These are phyloP conservation scores for Diutina pseudorugosa DNA, from an alignment of 1,139 yeast species.

Conservation along the genomic window DNA sequence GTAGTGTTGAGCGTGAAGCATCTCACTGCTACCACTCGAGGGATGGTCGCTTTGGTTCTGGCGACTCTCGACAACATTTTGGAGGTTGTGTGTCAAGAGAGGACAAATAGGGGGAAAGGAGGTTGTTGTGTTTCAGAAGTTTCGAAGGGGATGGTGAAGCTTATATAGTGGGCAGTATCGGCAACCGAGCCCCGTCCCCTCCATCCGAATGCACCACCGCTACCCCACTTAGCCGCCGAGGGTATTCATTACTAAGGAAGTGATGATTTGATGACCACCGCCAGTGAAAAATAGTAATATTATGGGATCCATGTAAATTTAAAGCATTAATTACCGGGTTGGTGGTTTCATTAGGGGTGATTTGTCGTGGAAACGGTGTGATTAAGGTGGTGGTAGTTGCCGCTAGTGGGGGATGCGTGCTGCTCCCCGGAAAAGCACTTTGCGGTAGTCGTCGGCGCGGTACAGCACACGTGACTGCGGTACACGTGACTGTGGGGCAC, in stretches of 20 bases:
- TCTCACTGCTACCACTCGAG: constrained; percentile 5
- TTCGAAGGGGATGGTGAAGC: too few relatives aligned
- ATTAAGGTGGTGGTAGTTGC: too few relatives aligned
- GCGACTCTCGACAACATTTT: constrained; percentile 1
- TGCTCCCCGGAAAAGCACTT: not conserved
- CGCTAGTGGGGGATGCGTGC: not conserved
- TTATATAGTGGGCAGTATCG: not conserved
- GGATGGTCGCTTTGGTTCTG: constrained; percentile 4
- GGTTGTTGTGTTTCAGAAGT: not conserved
- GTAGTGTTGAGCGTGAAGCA: constrained; percentile 20
- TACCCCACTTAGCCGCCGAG: not conserved
- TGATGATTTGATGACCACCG: not conserved
- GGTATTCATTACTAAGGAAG: not conserved
- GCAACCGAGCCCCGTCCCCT: not conserved
- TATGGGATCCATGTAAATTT: too few relatives aligned
- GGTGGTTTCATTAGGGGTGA: too few relatives aligned
- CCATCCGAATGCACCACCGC: not conserved
- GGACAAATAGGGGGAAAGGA: too few relatives aligned
- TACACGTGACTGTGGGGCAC: not conserved
- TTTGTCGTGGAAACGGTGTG: too few relatives aligned
- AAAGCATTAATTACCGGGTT: too few relatives aligned
- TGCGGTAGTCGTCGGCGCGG: too few relatives aligned
- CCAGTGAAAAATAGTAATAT: not conserved
- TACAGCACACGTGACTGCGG: too few relatives aligned
- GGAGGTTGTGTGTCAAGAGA: not conserved